Evolutionary conservation across 2,329 filamentous ascomycete genomes (phyloP).

Genomic region (Colletotrichum simmondsii): DNA sequence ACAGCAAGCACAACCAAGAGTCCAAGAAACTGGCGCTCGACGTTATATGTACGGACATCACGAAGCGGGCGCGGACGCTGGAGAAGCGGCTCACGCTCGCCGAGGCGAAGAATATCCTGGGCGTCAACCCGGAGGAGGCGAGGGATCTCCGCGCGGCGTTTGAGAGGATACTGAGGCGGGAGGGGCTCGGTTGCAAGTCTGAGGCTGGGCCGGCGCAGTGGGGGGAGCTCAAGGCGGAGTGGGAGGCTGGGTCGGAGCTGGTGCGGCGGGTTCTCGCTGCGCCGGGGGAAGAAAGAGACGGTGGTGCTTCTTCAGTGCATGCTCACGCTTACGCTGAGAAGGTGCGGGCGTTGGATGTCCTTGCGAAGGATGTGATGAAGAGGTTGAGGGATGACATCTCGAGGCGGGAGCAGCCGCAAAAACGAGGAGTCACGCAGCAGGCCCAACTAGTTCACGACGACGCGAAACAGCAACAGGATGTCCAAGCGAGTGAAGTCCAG

Average conservation of each 20-base stretch:
- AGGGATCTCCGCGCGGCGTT: conserved; percentile 75
- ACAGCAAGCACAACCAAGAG: conserved; percentile 55
- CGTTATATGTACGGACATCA: conserved; percentile 83
- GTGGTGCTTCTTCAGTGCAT: conserved; percentile 35
- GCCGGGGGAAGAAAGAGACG: conserved; percentile 57
- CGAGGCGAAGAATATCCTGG: conserved; percentile 74
- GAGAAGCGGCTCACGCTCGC: conserved; percentile 76
- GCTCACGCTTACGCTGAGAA: conserved; percentile 59
- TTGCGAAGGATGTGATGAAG: conserved; percentile 83
- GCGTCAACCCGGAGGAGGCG: conserved; percentile 54
- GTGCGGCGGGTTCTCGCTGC: conserved; percentile 65
- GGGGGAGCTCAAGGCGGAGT: conserved; percentile 74
- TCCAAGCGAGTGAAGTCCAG: background rate
- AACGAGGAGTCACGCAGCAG: conserved; percentile 6
- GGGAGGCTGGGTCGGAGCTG: conserved; percentile 69
- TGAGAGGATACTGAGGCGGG: conserved; percentile 71
- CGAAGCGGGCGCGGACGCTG: conserved; percentile 77
- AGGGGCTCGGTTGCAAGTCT: conserved; percentile 78
- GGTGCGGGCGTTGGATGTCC: conserved; percentile 73
- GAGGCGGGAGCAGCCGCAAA: conserved; percentile 57
- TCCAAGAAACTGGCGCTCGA: conserved; percentile 78
- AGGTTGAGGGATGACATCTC: conserved; percentile 75
- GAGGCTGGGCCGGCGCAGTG: conserved; percentile 78
- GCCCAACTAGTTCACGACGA: background rate
- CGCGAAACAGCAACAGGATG: background rate